Percentiles rank a stretch among this genome's conserved stretches.
Conservation (phyloP, 1,284 basidiomycete genomes). For the Laetiporus sulphureus region DNA sequence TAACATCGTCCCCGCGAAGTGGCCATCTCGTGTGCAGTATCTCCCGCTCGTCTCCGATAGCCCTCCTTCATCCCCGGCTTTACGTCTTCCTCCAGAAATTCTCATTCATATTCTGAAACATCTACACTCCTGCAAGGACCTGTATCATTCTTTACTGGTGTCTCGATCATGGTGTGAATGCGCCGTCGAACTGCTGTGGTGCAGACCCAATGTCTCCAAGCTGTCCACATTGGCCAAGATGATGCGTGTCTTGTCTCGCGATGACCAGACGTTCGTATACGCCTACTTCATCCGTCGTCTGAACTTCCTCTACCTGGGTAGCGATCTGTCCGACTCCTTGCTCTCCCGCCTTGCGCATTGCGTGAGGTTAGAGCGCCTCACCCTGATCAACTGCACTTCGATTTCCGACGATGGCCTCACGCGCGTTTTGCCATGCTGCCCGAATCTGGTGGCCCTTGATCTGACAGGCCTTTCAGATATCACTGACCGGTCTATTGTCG, state of each 20-base stretch:
- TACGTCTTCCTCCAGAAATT: slow-evolving; percentile 80
- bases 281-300: slow-evolving; percentile 85
- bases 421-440: slow-evolving; percentile 63
- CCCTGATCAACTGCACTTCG: slow-evolving; percentile 77
- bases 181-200: slow-evolving; percentile 93
- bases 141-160: slow-evolving; percentile 76
- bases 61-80: slow-evolving; percentile 34
- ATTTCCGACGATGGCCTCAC: slow-evolving; percentile 68
- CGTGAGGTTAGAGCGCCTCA: slow-evolving; percentile 84
- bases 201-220: slow-evolving; percentile 77
- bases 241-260: slow-evolving; percentile 55
- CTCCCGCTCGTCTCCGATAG: slow-evolving; percentile 12
- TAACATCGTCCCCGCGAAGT: slow-evolving; percentile 55
- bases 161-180: slow-evolving; percentile 94
- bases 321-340: slow-evolving; percentile 73
- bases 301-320: slow-evolving; percentile 77
- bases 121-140: slow-evolving; percentile 68
- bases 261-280: slow-evolving; percentile 81
- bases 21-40: slow-evolving; percentile 40
- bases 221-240: slow-evolving; percentile 74
- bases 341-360: slow-evolving; percentile 75
- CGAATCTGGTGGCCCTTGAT: slow-evolving; percentile 85
- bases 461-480: slow-evolving; percentile 70
- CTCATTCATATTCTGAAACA: slow-evolving; percentile 91
- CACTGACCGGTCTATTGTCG: slow-evolving; percentile 65